Evolutionary conservation across 73 alveolate species (phyloP), one percentile per base, ranked within the genome.

Genomic region (Halteria grandinella): DNA sequence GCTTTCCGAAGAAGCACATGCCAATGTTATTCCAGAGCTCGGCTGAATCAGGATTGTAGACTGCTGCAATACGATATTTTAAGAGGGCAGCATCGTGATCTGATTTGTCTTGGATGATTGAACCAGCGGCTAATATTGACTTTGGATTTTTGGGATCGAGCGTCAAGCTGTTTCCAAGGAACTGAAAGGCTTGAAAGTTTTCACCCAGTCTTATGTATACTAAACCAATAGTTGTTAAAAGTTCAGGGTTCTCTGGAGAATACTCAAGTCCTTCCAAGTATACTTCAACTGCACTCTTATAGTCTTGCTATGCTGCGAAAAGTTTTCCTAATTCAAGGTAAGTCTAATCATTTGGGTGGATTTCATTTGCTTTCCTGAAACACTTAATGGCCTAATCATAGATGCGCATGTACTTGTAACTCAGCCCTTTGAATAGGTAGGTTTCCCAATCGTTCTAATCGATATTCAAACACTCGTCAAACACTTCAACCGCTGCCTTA

Each of bases 1-100:
- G 87, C 80, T 91, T 96, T 32, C 98, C 98, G 31, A 93, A 96
- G 92, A 87, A 96, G 81, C 97, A 88, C 98, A 96, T 93, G n/a
- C 98, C 99, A 10, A 96, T 78, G 80, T 96, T 96, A 89, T 94
- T 96, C 99, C 99, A 96, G 11, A 96, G 83, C 71, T 93, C 95
- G 1, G 99, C 98, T 0, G 99, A 94, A 77, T 94, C 93, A 10
- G 97, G 98, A 69, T 95, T 96, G 49, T 92, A 88, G 0, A 55
- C 89, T 37, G 96, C 97, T 2, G 97, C 96, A 15, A 94, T 93
- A 20, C 97, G 64, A 37, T 94, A 88, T 73, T 88, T 86, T 25
- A 87, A 64, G 64, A 90, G 72, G 25, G 99, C 97, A 11, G 95
- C 98, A 50, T 96, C 98, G 83, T 70, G 93, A 53, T 92, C 96